Conservation (phyloP, 257 asterid species). For the Thymus mandschuricus region DNA sequence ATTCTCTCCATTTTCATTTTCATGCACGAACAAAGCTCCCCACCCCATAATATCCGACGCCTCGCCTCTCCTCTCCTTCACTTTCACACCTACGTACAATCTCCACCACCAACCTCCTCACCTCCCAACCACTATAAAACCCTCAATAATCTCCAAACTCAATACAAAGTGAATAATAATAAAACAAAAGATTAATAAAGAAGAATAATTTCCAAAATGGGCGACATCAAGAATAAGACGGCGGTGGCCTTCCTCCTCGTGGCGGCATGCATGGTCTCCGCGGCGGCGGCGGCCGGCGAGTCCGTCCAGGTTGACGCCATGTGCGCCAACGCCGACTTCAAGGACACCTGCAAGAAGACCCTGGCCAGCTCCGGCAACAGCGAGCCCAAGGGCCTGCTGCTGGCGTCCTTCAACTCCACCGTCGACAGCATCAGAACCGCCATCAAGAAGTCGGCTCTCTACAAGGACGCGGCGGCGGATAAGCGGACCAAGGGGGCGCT, state of each 20-base stretch:
- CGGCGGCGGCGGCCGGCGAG: conserved; percentile 22
- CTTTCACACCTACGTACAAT: background rate
- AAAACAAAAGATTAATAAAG: background rate
- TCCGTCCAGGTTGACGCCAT: conserved; percentile 28
- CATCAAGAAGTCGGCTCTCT: conserved; percentile 38
- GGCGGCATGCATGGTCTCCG: conserved; percentile 60
- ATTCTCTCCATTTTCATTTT: background rate
- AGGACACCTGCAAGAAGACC: conserved; percentile 53
- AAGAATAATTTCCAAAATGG: conserved; percentile 38
- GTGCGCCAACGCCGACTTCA: conserved; percentile 64
- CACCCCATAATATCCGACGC: background rate
- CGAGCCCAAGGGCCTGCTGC: conserved; percentile 53
- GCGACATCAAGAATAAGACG: conserved; percentile 38
- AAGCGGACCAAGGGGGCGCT: conserved; percentile 58
- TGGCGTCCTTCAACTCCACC: conserved; percentile 50
- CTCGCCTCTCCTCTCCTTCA: background rate
- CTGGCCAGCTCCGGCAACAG: conserved; percentile 45
- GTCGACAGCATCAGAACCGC: conserved; percentile 41
- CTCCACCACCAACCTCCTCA: conserved; percentile 14
- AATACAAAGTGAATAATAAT: background rate
- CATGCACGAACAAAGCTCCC: conserved; percentile 6
- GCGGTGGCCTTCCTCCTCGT: conserved; percentile 56
- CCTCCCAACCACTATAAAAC: conserved; percentile 12
- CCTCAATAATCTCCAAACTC: background rate
- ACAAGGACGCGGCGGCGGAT: conserved; percentile 52